Conservation (phyloP, 139 green algal genomes). For the Chlorella sp. region DNA sequence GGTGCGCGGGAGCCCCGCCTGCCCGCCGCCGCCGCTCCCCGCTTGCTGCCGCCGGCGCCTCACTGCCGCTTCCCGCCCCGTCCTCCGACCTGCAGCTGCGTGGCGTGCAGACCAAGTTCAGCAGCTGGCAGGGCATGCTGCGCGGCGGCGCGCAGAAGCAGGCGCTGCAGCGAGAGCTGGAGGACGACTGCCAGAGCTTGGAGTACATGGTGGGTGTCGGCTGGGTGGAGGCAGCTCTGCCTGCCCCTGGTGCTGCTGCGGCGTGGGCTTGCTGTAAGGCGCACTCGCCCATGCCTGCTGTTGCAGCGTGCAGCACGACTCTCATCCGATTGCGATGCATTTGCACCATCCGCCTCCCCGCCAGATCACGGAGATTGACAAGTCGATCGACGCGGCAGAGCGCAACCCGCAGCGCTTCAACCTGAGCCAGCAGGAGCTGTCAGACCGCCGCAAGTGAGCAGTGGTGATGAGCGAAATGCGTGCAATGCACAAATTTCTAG, state of each 20-base stretch:
- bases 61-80: not conserved
- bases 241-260: not conserved
- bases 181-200: slow-evolving; percentile 65
- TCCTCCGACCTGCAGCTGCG: slow-evolving; percentile 10
- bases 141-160: slow-evolving; percentile 32
- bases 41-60: not conserved
- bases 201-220: slow-evolving; percentile 46
- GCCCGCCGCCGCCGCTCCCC: not conserved
- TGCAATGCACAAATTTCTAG: no score
- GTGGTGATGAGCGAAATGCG: no score
- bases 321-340: no score
- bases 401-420: slow-evolving; percentile 82
- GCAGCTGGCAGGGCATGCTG: slow-evolving; percentile 35
- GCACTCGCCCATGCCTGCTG: no score
- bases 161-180: slow-evolving; percentile 39
- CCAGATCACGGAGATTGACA: slow-evolving; percentile 82
- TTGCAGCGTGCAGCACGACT: no score
- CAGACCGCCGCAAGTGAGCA: slow-evolving; percentile 51
- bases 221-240: not conserved
- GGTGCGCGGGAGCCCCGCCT: slow-evolving; percentile 15
- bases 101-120: slow-evolving; percentile 33
- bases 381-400: slow-evolving; percentile 77
- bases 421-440: slow-evolving; percentile 76
- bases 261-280: no score
- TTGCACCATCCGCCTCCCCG: no score